phyloP scores from a whole-genome alignment of 805 yeast species.

The Spathaspora girioi region DNA sequence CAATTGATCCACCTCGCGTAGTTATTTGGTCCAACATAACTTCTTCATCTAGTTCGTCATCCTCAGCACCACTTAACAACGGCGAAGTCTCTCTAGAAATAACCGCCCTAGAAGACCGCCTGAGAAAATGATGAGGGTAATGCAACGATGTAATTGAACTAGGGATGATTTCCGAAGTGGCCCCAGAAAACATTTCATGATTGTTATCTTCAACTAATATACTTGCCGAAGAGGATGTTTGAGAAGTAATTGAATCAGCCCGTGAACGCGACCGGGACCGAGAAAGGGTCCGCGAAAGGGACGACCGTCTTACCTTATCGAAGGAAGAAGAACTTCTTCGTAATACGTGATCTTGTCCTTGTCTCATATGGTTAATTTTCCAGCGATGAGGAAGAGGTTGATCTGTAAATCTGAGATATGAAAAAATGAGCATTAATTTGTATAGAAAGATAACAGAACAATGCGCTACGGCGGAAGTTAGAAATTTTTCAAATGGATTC shows the following conservation, averaged over 20 bases:
- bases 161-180: slow-evolving; percentile 71
- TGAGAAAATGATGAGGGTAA: slow-evolving; percentile 54
- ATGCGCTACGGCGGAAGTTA: too few species aligned
- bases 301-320: neutral
- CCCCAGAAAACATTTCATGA: slow-evolving; percentile 74
- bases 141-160: slow-evolving; percentile 76
- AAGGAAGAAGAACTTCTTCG: neutral
- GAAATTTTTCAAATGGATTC: too few species aligned
- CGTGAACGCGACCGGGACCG: slow-evolving; percentile 22
- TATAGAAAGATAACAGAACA: neutral
- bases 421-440: too few species aligned
- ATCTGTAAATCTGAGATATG: neutral
- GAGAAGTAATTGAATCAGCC: slow-evolving; percentile 29
- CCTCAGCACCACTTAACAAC: slow-evolving; percentile 20
- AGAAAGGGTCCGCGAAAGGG: slow-evolving; percentile 15
- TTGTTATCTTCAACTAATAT: slow-evolving; percentile 44
- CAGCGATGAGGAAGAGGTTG: neutral
- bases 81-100: slow-evolving; percentile 33
- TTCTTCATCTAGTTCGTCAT: slow-evolving; percentile 20
- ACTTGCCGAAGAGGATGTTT: slow-evolving; percentile 22
- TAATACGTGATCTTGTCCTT: neutral
- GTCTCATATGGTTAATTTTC: neutral
- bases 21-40: slow-evolving; percentile 9
- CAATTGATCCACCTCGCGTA: slow-evolving; percentile 10
- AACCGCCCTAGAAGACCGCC: slow-evolving; percentile 11